These are phyloP conservation scores for Cymbopogon citratus DNA, from an alignment of 176 grass and related monocot genomes.

Conservation along the genomic window DNA sequence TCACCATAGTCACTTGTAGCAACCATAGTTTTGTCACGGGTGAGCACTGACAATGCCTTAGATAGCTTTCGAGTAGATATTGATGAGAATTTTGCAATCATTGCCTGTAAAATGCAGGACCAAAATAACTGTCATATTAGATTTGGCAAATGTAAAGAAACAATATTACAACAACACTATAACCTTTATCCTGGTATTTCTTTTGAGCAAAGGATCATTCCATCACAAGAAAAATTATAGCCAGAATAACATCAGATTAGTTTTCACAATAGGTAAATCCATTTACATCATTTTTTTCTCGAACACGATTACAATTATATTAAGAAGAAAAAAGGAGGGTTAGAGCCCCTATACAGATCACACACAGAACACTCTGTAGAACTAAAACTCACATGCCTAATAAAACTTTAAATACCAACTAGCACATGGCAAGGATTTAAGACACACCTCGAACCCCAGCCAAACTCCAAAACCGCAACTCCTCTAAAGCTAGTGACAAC, in stretches of 20 bases:
- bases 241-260: background rate
- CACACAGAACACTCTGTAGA: background rate
- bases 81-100: slow-evolving; percentile 78
- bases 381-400: background rate
- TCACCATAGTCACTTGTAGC: slow-evolving; percentile 79
- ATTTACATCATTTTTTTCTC: background rate
- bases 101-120: slow-evolving; percentile 44
- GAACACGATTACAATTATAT: background rate
- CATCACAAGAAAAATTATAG: background rate
- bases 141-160: background rate
- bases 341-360: background rate
- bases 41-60: slow-evolving; percentile 63
- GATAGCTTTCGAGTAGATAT: slow-evolving; percentile 79
- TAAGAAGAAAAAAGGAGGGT: background rate
- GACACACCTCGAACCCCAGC: background rate
- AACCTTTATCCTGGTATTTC: background rate
- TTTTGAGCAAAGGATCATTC: background rate
- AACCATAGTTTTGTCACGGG: slow-evolving; percentile 68
- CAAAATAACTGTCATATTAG: background rate
- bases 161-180: background rate
- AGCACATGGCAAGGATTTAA: background rate
- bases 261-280: background rate
- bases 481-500: background rate
- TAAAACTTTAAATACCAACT: background rate
- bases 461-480: background rate